Percentiles rank a stretch among this genome's conserved stretches.
phyloP scores from a whole-genome alignment of 164 flowering plant species.

The Buxus sempervirens region DNA sequence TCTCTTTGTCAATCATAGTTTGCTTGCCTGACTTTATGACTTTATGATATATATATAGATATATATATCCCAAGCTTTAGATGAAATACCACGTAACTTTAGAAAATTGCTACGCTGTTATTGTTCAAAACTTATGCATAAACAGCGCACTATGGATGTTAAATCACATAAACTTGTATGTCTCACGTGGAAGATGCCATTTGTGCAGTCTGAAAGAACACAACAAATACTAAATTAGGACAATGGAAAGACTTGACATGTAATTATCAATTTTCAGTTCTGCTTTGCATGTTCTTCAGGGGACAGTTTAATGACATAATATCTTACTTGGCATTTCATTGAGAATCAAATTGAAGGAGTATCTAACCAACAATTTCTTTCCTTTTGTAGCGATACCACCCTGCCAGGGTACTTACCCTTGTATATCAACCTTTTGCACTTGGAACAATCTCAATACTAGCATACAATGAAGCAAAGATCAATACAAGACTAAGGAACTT shows the following conservation, averaged over 20 bases:
- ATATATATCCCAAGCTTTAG: not conserved
- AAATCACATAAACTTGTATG: not conserved
- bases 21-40: too few relatives aligned
- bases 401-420: conserved; percentile 71
- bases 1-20: too few relatives aligned
- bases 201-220: not conserved
- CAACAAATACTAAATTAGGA: not conserved
- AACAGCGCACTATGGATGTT: not conserved
- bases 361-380: conserved; percentile 6
- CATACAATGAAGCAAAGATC: conserved; percentile 59
- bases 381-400: conserved; percentile 58
- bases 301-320: not conserved
- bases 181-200: not conserved
- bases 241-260: not conserved
- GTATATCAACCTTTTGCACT: conserved; percentile 78
- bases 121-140: not conserved
- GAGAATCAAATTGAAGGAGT: too few relatives aligned
- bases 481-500: conserved; percentile 55
- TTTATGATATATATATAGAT: too few relatives aligned
- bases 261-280: not conserved
- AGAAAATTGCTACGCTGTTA: not conserved
- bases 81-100: not conserved
- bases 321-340: not conserved
- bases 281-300: not conserved
- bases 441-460: conserved; percentile 47